Base-by-base conservation (phyloP, 169 alveolate species). In the Theileria annulata region DNA sequence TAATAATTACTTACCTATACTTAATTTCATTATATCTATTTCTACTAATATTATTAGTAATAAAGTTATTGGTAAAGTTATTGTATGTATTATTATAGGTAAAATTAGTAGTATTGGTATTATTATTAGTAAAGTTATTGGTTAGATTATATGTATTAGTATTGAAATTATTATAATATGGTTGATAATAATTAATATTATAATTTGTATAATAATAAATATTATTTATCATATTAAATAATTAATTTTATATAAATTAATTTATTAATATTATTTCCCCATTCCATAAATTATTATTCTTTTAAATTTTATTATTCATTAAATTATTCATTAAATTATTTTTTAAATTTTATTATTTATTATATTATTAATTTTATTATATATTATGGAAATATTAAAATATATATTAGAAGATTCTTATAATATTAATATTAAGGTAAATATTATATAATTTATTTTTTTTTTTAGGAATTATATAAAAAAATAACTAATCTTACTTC, bases 311-410 rank as follows among this genome's bases (percentile, higher is more conserved):
- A 47, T 47, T 56, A 5, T 56, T 56, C 23, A 19, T 8, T 56
- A 56, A 56, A 56, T 56, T 56, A 48, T 48, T 13, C 58, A 56
- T 19, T 56, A 28, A 56, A 56, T 19, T 23, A 56, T 10, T 56
- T 56, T 56, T 62, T 62, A 62, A 23, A n/a, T 62, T 28, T 31
- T 28, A 62, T 62, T 37, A 31, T 62, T 62, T 15, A 21, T 23
- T 31, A 62, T 62, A 19, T 28, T n/a, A 19, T 19, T n/a, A 56
- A 56, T 56, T 56, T 56, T n/a, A 56, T 19, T 56, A 56, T 19
- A n/a, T 21, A 28, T 28, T 35, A 62, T 19, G 25, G 49, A 62
- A 47, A 6, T 62, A 17, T 42, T 42, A 17, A 17, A 12, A 42
- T 42, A 42, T 42, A 42, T 42, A 42, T 8, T 42, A 42, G 51